These are phyloP conservation scores for Verticillium nonalfalfae DNA, from an alignment of 2,329 filamentous ascomycete genomes.

Conservation along the genomic window DNA sequence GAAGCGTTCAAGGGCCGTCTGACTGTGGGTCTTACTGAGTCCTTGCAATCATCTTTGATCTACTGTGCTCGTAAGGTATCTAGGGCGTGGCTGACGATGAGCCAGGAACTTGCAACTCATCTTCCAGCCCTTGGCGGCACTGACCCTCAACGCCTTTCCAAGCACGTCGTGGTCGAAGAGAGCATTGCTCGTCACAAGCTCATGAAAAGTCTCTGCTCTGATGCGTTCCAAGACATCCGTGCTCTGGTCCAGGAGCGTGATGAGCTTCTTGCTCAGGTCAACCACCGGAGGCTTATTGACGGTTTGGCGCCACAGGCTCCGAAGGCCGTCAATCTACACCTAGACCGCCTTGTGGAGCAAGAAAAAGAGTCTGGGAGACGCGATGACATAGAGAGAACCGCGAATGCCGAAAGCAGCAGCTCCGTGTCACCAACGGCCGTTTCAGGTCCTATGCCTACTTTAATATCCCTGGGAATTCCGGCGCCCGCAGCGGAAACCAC, in stretches of 20 bases:
- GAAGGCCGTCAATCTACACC: not conserved
- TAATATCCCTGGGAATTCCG: not conserved
- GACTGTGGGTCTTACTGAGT: slow-evolving; percentile 18
- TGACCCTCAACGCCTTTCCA: slow-evolving; percentile 28
- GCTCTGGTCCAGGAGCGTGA: slow-evolving; percentile 18
- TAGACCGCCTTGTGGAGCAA: slow-evolving; percentile 2
- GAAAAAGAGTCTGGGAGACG: slow-evolving; percentile 4
- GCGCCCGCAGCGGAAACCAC: not conserved
- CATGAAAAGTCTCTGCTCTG: slow-evolving; percentile 13
- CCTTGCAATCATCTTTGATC: not conserved
- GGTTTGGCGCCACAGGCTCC: slow-evolving; percentile 2
- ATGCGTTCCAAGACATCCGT: slow-evolving; percentile 12
- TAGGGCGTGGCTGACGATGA: not conserved
- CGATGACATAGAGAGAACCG: not conserved
- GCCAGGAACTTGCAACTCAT: slow-evolving; percentile 26
- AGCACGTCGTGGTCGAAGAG: slow-evolving; percentile 30
- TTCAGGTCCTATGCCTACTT: not conserved
- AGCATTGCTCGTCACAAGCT: slow-evolving; percentile 22
- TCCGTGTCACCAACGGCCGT: not conserved
- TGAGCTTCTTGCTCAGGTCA: slow-evolving; percentile 20
- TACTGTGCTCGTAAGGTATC: not conserved
- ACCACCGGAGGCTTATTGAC: slow-evolving; percentile 13
- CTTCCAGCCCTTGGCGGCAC: slow-evolving; percentile 24
- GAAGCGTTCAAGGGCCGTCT: slow-evolving; percentile 32
- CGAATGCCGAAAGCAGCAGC: not conserved